phyloP scores from a whole-genome alignment of 2,329 filamentous ascomycete species.

The Verticillium longisporum region DNA sequence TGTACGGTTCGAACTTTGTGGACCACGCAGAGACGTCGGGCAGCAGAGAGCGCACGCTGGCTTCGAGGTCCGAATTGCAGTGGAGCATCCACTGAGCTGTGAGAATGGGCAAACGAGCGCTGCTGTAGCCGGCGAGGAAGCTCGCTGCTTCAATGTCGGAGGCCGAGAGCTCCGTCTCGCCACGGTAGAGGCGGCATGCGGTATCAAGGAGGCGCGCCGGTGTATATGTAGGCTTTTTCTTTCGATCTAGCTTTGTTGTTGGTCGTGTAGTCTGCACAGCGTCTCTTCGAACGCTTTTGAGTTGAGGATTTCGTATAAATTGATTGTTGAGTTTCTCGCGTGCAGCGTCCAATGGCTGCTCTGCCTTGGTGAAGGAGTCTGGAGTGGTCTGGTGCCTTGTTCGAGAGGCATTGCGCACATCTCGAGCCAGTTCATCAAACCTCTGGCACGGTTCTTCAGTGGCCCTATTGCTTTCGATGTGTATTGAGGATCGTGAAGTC shows the following conservation, averaged over 20 bases:
- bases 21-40: neutral
- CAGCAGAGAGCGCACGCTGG: neutral
- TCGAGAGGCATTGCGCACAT: neutral
- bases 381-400: neutral
- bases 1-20: neutral
- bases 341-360: neutral
- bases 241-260: neutral
- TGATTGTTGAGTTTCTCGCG: neutral
- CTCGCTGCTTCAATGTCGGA: neutral
- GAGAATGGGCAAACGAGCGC: neutral
- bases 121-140: neutral
- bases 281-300: neutral
- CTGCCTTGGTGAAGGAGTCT: neutral
- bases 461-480: neutral
- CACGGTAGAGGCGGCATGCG: constrained; percentile 1
- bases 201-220: neutral
- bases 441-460: neutral
- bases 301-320: neutral
- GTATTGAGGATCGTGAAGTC: neutral
- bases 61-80: neutral
- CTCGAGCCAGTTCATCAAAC: neutral
- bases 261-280: neutral
- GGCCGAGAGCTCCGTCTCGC: neutral
- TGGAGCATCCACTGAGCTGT: constrained; percentile 8
- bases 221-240: neutral